These are phyloP conservation scores for Diaporthe velutina DNA, from an alignment of 2,329 filamentous ascomycete species.

Conservation along the genomic window DNA sequence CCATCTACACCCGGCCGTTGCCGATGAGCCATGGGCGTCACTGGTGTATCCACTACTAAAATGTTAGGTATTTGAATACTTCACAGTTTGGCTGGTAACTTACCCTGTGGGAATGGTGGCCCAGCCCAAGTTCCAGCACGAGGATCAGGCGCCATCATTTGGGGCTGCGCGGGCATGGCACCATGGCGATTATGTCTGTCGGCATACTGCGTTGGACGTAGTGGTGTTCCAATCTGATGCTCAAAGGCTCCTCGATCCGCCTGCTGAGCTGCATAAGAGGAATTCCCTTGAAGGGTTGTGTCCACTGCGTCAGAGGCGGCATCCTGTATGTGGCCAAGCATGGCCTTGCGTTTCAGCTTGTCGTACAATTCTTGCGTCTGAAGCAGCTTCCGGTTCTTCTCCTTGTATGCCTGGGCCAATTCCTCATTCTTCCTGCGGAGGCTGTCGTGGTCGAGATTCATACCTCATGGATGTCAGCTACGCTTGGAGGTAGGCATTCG, in stretches of 20 bases:
- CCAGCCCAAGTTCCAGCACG: slow-evolving; percentile 36
- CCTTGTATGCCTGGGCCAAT: slow-evolving; percentile 73
- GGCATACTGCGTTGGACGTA: slow-evolving; percentile 10
- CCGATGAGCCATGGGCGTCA: slow-evolving; percentile 51
- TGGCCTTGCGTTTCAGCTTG: slow-evolving; percentile 68
- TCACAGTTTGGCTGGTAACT: background rate
- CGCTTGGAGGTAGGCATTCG: no score
- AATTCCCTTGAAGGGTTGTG: slow-evolving; percentile 51
- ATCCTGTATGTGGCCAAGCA: slow-evolving; percentile 67
- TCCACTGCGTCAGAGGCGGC: slow-evolving; percentile 66
- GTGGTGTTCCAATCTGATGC: slow-evolving; percentile 34
- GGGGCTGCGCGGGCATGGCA: slow-evolving; percentile 12
- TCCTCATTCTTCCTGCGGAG: slow-evolving; percentile 81
- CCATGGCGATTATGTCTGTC: background rate
- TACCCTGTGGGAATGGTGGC: slow-evolving; percentile 40
- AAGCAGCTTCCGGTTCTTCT: slow-evolving; percentile 77
- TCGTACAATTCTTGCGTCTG: slow-evolving; percentile 77
- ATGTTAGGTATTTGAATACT: background rate
- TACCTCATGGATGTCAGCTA: slow-evolving; percentile 51
- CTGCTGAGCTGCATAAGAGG: slow-evolving; percentile 39
- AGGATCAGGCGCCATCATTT: slow-evolving; percentile 9
- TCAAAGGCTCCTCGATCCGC: slow-evolving; percentile 23
- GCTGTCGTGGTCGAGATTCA: slow-evolving; percentile 72
- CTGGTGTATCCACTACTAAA: slow-evolving; percentile 46
- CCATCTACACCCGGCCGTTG: slow-evolving; percentile 41